Evolutionary conservation across 139 green algal species (phyloP).

Genomic region (Chlamydomonas eustigma): DNA sequence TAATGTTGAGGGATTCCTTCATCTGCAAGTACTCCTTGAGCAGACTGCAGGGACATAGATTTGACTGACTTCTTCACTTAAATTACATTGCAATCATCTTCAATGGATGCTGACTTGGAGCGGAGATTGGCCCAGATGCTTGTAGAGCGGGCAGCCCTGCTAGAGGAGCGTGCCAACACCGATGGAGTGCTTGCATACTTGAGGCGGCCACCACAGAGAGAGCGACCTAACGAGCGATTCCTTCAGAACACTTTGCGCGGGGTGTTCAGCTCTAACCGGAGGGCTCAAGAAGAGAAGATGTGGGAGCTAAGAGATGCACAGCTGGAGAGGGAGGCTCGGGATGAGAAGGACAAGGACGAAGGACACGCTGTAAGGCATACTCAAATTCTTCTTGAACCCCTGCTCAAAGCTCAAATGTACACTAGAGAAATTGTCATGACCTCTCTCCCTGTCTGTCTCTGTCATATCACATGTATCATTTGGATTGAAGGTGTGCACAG

Average conservation of each 20-base stretch:
- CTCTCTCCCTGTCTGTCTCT: no score
- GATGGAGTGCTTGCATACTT: slow-evolving; percentile 57
- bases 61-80: background rate
- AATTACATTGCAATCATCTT: background rate
- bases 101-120: slow-evolving; percentile 10
- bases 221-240: slow-evolving; percentile 66
- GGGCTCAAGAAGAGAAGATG: slow-evolving; percentile 48
- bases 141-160: slow-evolving; percentile 24
- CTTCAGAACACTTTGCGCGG: slow-evolving; percentile 57
- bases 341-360: background rate
- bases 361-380: no score
- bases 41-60: background rate
- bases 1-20: slow-evolving; percentile 16
- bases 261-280: slow-evolving; percentile 44
- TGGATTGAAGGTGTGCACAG: no score
- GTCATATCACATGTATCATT: no score
- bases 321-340: slow-evolving; percentile 22
- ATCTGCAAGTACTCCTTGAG: slow-evolving; percentile 25
- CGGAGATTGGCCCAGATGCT: slow-evolving; percentile 17
- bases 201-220: slow-evolving; percentile 34
- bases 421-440: no score
- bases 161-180: slow-evolving; percentile 23
- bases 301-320: slow-evolving; percentile 47
- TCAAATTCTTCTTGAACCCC: no score
- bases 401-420: no score